phyloP scores from a whole-genome alignment of 495 filamentous ascomycete species.

The Penicillium antarcticum region DNA sequence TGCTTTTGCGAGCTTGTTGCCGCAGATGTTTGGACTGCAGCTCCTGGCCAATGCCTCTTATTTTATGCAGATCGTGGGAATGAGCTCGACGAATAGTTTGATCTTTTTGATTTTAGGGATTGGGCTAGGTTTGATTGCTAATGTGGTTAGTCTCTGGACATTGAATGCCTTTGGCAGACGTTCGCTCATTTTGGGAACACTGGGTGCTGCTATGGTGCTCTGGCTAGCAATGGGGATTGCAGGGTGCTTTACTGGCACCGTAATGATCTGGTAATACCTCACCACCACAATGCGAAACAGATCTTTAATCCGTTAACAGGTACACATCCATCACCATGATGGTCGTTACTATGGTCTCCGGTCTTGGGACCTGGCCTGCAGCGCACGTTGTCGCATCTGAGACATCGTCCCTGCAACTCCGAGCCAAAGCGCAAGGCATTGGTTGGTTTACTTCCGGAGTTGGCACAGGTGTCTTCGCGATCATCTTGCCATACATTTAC shows the following conservation, averaged over 20 bases:
- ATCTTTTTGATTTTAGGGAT: slow-evolving; percentile 32
- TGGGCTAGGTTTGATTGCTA: slow-evolving; percentile 27
- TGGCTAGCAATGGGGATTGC: slow-evolving; percentile 34
- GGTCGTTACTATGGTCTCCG: slow-evolving; percentile 22
- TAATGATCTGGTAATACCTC: slow-evolving; percentile 27
- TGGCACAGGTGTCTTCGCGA: slow-evolving; percentile 21
- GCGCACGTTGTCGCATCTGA: slow-evolving; percentile 33
- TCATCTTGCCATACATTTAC: slow-evolving; percentile 35
- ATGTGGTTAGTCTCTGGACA: slow-evolving; percentile 26
- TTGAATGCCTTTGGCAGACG: slow-evolving; percentile 27
- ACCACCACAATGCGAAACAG: too few species aligned
- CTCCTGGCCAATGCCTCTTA: slow-evolving; percentile 32
- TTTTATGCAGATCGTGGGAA: slow-evolving; percentile 34
- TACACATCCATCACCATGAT: slow-evolving; percentile 29
- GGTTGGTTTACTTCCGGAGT: slow-evolving; percentile 30
- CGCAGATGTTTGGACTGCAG: slow-evolving; percentile 31
- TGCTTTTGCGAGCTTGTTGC: slow-evolving; percentile 32
- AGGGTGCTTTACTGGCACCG: slow-evolving; percentile 25
- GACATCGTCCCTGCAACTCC: slow-evolving; percentile 29
- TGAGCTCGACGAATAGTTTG: slow-evolving; percentile 26
- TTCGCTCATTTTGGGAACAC: slow-evolving; percentile 15
- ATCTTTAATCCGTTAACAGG: slow-evolving; percentile 10
- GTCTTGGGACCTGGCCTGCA: slow-evolving; percentile 33
- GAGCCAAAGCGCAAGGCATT: slow-evolving; percentile 33
- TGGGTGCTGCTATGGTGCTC: slow-evolving; percentile 15